Base-by-base conservation (phyloP, 1,284 basidiomycete genomes). In the Ceratobasidium sp. region DNA sequence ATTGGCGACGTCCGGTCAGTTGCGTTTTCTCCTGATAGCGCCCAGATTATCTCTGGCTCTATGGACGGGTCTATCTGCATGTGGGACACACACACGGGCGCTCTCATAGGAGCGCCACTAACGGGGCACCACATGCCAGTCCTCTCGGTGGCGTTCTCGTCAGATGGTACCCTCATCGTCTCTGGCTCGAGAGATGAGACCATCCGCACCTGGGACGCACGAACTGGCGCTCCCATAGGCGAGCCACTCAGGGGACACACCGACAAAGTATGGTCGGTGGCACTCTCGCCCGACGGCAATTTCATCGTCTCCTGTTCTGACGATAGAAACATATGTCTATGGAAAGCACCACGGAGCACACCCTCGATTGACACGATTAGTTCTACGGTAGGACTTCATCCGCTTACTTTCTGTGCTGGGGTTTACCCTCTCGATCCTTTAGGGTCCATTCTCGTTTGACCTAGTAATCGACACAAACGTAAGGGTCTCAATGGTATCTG, bases 131-230 rank as follows among this genome's bases (percentile, higher is more conserved):
- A 57, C 50, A 29, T 53, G 24, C 7, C 11, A 8, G 71, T 74
- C 31, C n/a, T 5, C 1, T 65, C 44, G 19, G 60, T 66, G n/a
- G 27, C 60, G 6, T 54, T 74, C 36, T 75, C 75, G 11, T 45
- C 71, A 11, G 72, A 75, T 57, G 45, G 57, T 36, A 33, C 41
- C 27, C 57, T 22, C n/a, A 64, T 75, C 47, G 59, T 44, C 5
- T 75, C 74, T 29, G 74, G 33, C 48, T 75, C 74, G 51, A 17
- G 17, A 27, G 73, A 75, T 45, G 27, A 31, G 22, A 75, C 74
- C 6, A 9, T 75, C n/a, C 74, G 47, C 15, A 33, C 60, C 4
- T 75, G 74, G 74, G 74, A 75, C 36, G 24, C 41, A 41, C 14
- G 31, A 9, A 73, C 71, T 19, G 60, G 71, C 6, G 31, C 22